phyloP scores from a whole-genome alignment of 1,284 basidiomycete species.

The Ceratorhiza oryzae-sativae region DNA sequence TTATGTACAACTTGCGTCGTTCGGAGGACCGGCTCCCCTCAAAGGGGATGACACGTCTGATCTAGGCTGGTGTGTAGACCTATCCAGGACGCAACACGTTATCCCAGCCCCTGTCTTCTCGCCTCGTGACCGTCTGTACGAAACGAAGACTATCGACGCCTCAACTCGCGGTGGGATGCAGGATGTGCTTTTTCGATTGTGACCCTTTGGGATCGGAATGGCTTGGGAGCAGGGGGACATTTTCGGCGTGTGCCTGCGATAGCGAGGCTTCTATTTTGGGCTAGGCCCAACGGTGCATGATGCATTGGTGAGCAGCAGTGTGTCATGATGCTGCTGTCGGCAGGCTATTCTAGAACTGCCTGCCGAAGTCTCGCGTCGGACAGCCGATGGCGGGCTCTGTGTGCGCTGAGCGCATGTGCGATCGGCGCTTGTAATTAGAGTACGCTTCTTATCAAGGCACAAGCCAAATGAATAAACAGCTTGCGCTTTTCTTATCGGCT shows the following conservation, averaged over 20 bases:
- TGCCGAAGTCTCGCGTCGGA: neutral
- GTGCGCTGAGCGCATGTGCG: neutral
- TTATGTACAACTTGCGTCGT: slow-evolving; percentile 7
- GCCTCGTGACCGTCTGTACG: slow-evolving; percentile 4
- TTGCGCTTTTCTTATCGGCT: neutral
- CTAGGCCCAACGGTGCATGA: neutral
- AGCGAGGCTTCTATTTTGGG: neutral
- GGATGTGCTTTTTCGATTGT: neutral
- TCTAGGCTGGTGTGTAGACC: slow-evolving; percentile 6
- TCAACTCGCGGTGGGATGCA: slow-evolving; percentile 1
- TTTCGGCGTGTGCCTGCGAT: slow-evolving; percentile 22
- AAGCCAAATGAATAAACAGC: slow-evolving; percentile 1
- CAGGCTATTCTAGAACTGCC: neutral
- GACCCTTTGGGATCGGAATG: slow-evolving; percentile 6
- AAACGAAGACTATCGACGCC: neutral
- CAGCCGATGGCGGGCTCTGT: slow-evolving; percentile 12
- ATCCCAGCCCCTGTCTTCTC: slow-evolving; percentile 18
- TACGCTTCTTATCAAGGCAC: slow-evolving; percentile 17
- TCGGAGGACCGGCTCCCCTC: neutral
- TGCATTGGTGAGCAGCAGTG: slow-evolving; percentile 2
- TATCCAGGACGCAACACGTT: neutral
- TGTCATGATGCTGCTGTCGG: neutral
- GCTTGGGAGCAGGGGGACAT: slow-evolving; percentile 17
- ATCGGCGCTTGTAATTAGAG: neutral
- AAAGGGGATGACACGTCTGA: slow-evolving; percentile 1